Percentiles rank a stretch among this genome's conserved stretches.
Conservation (phyloP, 768 basidiomycete genomes). For the Pholiota molesta region DNA sequence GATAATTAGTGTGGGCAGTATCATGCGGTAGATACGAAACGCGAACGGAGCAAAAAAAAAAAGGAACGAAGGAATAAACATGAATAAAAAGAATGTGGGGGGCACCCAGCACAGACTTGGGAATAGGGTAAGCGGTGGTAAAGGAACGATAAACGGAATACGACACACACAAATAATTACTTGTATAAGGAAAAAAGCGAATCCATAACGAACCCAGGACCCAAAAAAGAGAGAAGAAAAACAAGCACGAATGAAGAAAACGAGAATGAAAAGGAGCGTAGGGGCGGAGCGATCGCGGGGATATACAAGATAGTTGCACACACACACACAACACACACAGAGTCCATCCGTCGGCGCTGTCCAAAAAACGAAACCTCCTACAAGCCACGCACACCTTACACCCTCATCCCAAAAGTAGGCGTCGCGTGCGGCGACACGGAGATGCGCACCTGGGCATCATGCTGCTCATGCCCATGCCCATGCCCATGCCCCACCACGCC, state of each 20-base stretch:
- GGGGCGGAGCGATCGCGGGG: neutral
- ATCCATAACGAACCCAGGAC: neutral
- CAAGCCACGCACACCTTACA: neutral
- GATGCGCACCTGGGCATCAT: conserved; percentile 45
- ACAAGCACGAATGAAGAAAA: neutral
- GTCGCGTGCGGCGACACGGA: conserved; percentile 47
- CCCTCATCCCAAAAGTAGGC: conserved; percentile 54
- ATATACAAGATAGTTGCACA: neutral
- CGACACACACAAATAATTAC: neutral
- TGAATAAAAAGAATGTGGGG: neutral
- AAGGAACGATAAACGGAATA: neutral
- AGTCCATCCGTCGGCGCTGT: neutral
- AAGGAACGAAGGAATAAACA: neutral
- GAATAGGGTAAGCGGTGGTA: neutral
- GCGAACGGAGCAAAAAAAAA: neutral
- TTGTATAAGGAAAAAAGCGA: neutral
- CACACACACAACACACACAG: neutral
- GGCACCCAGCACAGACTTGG: neutral
- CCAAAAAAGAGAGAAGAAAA: neutral
- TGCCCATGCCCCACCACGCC: conserved; percentile 6
- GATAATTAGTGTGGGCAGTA: neutral
- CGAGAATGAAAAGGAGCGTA: neutral
- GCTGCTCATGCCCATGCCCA: conserved; percentile 19
- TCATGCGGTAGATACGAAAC: neutral
- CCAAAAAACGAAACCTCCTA: too few species aligned